These are phyloP conservation scores for Pezicula carpinea DNA, from an alignment of 2,329 filamentous ascomycete genomes.

Conservation along the genomic window DNA sequence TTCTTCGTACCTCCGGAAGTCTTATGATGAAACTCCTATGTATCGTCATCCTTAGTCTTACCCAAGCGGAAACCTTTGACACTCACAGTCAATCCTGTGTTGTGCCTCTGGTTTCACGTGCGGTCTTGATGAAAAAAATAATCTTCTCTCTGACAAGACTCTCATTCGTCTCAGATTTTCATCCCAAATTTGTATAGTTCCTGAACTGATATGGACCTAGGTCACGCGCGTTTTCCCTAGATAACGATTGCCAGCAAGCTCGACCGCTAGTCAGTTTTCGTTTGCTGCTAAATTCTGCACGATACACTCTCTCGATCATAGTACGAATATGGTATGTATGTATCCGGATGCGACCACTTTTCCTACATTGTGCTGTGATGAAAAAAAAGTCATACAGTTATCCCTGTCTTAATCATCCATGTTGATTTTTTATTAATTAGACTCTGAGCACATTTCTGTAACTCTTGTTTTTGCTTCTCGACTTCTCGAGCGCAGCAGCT, in stretches of 20 bases:
- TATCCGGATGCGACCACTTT: too few relatives aligned
- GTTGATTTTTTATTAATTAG: too few relatives aligned
- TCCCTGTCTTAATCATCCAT: too few relatives aligned
- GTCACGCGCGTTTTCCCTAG: not conserved
- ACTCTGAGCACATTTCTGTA: too few relatives aligned
- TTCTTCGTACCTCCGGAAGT: constrained; percentile 6
- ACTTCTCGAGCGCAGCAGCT: too few relatives aligned
- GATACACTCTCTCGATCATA: too few relatives aligned
- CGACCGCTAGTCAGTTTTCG: too few relatives aligned
- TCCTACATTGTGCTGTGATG: too few relatives aligned
- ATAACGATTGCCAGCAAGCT: not conserved
- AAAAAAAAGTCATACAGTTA: too few relatives aligned
- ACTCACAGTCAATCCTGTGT: constrained; percentile 26
- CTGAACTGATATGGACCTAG: not conserved
- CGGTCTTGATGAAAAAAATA: constrained; percentile 42
- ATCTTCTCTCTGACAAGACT: constrained; percentile 47
- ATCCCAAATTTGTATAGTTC: not conserved
- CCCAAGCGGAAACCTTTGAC: constrained; percentile 32
- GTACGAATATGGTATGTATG: too few relatives aligned
- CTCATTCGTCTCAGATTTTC: not conserved
- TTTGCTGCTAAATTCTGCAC: too few relatives aligned
- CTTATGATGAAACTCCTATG: constrained; percentile 75
- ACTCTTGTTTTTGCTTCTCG: too few relatives aligned
- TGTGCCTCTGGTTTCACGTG: constrained; percentile 25
- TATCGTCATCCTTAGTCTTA: constrained; percentile 99